phyloP scores from a whole-genome alignment of 2,329 filamentous ascomycete genomes.

The Xylaria arbuscula region DNA sequence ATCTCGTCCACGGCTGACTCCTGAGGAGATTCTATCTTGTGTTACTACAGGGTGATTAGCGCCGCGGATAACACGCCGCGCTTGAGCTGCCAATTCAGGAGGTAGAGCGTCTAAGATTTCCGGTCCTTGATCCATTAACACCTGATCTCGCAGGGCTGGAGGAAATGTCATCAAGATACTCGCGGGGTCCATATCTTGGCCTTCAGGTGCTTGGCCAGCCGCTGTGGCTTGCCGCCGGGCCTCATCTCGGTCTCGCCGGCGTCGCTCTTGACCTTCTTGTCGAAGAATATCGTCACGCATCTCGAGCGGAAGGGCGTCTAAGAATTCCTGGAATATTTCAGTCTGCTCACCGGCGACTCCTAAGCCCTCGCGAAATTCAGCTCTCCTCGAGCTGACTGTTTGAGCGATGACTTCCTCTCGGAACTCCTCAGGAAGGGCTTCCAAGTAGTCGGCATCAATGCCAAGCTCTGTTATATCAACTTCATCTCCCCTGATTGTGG shows the following conservation, averaged over 20 bases:
- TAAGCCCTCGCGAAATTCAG: conserved; percentile 76
- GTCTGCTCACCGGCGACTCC: conserved; percentile 77
- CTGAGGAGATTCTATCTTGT: conserved; percentile 58
- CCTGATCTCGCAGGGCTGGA: conserved; percentile 83
- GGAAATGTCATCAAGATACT: conserved; percentile 93
- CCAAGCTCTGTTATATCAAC: conserved; percentile 94
- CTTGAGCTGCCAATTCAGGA: conserved; percentile 86
- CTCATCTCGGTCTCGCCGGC: conserved; percentile 86
- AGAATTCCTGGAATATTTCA: conserved; percentile 91
- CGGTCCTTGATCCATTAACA: conserved; percentile 91
- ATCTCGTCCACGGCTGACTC: conserved; percentile 43
- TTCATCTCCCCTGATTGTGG: conserved; percentile 85
- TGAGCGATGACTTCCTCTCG: conserved; percentile 95
- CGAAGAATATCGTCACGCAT: conserved; percentile 91
- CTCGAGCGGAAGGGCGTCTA: conserved; percentile 90
- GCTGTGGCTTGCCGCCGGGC: conserved; percentile 73
- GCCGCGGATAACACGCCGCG: conserved; percentile 72
- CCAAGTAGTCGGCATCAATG: conserved; percentile 93
- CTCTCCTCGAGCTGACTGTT: conserved; percentile 84
- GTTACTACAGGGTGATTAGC: conserved; percentile 49
- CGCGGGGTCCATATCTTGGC: conserved; percentile 85
- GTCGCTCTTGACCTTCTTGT: conserved; percentile 88
- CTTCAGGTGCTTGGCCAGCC: conserved; percentile 62
- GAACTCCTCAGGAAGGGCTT: conserved; percentile 96
- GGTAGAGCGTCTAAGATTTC: conserved; percentile 86